Base-by-base conservation (phyloP, 257 asterid genomes). In the Sherardia arvensis region DNA sequence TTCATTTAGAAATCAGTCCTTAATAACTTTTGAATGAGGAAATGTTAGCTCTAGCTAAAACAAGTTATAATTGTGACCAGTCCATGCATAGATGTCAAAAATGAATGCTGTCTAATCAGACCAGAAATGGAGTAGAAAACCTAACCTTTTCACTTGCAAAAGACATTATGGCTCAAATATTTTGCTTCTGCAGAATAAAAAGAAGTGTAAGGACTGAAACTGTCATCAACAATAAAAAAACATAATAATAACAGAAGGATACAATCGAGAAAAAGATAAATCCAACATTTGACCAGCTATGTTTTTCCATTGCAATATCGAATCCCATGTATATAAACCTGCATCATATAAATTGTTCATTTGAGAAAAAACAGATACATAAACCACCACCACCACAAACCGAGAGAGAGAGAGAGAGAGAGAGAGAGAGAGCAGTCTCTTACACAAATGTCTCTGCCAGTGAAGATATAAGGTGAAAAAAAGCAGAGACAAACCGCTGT, bases 301-400 rank as follows among this genome's bases (percentile, higher is more conserved):
- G 97, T 66, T 87, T 83, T 73, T 93, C 97, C 95, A 93, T 89
- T 73, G 94, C 99, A 69, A 93, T 93, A 82, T 89, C 97, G 69
- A 92, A 84, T 47, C 99, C 99, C 99, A 92, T 89, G 78, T 93
- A 93, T 73, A 93, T 90, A 77, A 93, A 93, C 77, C 99, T 92
- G 91, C 84, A 77, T 30, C 65, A 72, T 25, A 7, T 49, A 66
- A 43, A 62, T 68, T 51, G 15, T 0, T 48, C 8, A 59, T 22
- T 62, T 38, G 22, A 32, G 45, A 38, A 23, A 48, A 29, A 5
- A n/a, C n/a, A n/a, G n/a, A n/a, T n/a, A n/a, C n/a, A n/a, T n/a
- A 64, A 32, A 27, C 32, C 8, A 29, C 43, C 43, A 20, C 25
- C 25, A n/a, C n/a, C n/a, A n/a, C n/a, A n/a, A n/a, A n/a, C n/a